Evolutionary conservation across 2,329 filamentous ascomycete genomes (phyloP), one percentile per base, ranked within the genome.

Genomic region (Geosmithia flava): DNA sequence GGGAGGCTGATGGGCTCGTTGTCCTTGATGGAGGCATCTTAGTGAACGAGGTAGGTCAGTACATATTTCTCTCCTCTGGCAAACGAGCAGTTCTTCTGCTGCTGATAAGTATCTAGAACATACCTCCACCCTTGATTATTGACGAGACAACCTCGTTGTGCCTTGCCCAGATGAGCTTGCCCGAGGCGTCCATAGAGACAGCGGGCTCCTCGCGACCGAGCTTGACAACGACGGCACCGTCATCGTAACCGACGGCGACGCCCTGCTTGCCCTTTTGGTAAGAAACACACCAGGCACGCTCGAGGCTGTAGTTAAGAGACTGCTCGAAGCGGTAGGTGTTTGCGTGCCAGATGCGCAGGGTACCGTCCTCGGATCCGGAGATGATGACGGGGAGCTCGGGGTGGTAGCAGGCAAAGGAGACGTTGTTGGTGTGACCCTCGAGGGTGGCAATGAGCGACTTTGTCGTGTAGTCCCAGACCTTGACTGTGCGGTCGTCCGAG

Each of bases 381-480:
- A 98, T 91, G 60, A 98, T 98, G 55, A 98, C 84, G 2, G 93
- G 93, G 45, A 98, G 73, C 67, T 97, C 91, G 2, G 93, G 93
- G 67, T 98, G 93, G 63, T 97, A 98, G 67, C 90, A 94, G 46
- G 93, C 93, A 61, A 97, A 98, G 2, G 90, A 96, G 45, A 98
- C 93, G 60, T 98, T 98, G 67, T 90, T 95, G 29, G 89, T 95
- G 66, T 98, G 93, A 27, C 93, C 93, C 66, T 98, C 93, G 45
- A 98, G 76, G 2, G 91, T 97, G 29, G 93, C 93, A 62, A 97
- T 96, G 54, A 97, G 74, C 13, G 89, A 93, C 70, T 98, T 98
- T 45, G 90, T 97, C 13, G 91, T 97, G 72, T 98, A 97, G 63
- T 98, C 93, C 91, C 93, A 98, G 48, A 98, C 81, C 74, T 97